Evolutionary conservation across 2,329 filamentous ascomycete species (phyloP).

Genomic region (Teratosphaeria nubilosa): DNA sequence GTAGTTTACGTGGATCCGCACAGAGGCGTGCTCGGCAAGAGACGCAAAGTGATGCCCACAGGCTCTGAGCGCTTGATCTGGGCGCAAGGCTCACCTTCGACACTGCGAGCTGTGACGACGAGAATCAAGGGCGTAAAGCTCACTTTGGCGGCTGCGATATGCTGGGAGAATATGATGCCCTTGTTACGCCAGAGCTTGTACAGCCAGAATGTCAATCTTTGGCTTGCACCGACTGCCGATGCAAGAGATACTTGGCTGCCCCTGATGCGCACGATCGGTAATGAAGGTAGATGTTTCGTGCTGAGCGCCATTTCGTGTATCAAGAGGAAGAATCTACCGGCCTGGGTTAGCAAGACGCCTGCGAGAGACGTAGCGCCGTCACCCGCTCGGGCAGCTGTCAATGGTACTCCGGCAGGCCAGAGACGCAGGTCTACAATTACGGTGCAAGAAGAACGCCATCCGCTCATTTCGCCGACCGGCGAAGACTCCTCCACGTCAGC

Average conservation of each 20-base stretch:
- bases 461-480: constrained; percentile 37
- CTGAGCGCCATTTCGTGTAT: constrained; percentile 78
- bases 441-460: constrained; percentile 41
- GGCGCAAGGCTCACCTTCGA: constrained; percentile 74
- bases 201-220: constrained; percentile 82
- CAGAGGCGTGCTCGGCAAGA: constrained; percentile 66
- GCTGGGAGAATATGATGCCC: constrained; percentile 97
- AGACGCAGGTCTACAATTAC: constrained; percentile 32
- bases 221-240: constrained; percentile 84
- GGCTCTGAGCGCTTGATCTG: constrained; percentile 75
- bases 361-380: neutral
- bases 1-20: constrained; percentile 72
- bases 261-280: constrained; percentile 71
- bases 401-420: constrained; percentile 1
- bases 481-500: constrained; percentile 2
- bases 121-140: constrained; percentile 68
- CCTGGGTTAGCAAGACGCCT: constrained; percentile 39
- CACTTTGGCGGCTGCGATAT: constrained; percentile 78
- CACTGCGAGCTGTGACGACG: constrained; percentile 68
- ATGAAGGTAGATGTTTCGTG: constrained; percentile 77
- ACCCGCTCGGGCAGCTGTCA: neutral
- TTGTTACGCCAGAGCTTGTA: constrained; percentile 75
- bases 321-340: constrained; percentile 46
- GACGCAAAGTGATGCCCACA: constrained; percentile 89
- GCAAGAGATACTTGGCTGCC: constrained; percentile 70